These are phyloP conservation scores for Neurospora sp. DNA, from an alignment of 2,329 filamentous ascomycete genomes.

Conservation along the genomic window DNA sequence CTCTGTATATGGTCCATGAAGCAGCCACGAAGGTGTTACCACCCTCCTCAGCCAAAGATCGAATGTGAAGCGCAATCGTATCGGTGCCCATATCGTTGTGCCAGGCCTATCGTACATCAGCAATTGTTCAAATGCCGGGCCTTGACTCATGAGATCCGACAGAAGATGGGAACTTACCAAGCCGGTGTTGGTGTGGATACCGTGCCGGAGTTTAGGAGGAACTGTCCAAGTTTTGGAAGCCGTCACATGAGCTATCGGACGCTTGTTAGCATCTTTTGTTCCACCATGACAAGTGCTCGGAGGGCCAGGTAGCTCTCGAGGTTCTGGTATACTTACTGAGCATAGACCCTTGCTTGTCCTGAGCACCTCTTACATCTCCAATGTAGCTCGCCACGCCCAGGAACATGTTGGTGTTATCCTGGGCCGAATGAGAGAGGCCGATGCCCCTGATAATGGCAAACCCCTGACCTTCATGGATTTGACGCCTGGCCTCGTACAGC, in stretches of 20 bases:
- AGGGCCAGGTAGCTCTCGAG: background rate
- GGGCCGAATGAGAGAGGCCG: slow-evolving; percentile 26
- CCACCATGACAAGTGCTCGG: background rate
- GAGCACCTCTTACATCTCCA: slow-evolving; percentile 41
- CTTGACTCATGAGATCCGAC: background rate
- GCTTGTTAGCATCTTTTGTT: background rate
- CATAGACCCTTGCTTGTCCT: slow-evolving; percentile 38
- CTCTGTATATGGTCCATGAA: slow-evolving; percentile 32
- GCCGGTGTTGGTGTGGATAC: slow-evolving; percentile 37
- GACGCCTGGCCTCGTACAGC: slow-evolving; percentile 25
- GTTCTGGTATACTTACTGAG: slow-evolving; percentile 28
- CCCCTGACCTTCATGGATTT: slow-evolving; percentile 34
- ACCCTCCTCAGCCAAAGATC: slow-evolving; percentile 32
- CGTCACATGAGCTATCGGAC: slow-evolving; percentile 34
- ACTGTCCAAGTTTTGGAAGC: slow-evolving; percentile 36
- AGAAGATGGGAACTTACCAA: slow-evolving; percentile 26
- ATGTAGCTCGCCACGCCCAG: slow-evolving; percentile 48
- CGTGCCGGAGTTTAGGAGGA: slow-evolving; percentile 34
- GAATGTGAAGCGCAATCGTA: slow-evolving; percentile 37
- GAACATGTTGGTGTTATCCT: slow-evolving; percentile 47
- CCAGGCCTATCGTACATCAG: slow-evolving; percentile 28
- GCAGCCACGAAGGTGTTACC: slow-evolving; percentile 37
- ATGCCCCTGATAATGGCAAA: slow-evolving; percentile 48
- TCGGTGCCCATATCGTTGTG: slow-evolving; percentile 45
- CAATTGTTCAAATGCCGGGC: background rate